A percentile compares a stretch with the other conserved stretches of the same genome.
phyloP scores from a whole-genome alignment of 2,329 filamentous ascomycete genomes.

The Periglandula ipomoeae region DNA sequence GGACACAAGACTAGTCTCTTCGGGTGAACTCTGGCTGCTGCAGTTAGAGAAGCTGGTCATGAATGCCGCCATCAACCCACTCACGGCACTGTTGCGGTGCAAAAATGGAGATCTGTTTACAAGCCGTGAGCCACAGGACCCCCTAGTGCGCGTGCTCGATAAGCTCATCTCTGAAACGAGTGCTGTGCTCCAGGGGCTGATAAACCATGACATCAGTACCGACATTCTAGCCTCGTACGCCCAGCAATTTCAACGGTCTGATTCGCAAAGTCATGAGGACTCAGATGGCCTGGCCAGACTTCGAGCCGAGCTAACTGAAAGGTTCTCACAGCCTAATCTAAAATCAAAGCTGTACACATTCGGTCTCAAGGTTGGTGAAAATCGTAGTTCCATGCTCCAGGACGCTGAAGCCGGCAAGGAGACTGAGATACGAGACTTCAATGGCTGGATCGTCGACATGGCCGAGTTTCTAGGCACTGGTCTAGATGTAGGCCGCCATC shows the following conservation, averaged over 20 bases:
- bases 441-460: constrained; percentile 47
- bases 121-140: constrained; percentile 18
- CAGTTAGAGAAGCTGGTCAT: constrained; percentile 83
- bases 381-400: constrained; percentile 55
- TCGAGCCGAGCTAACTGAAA: constrained; percentile 3
- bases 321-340: constrained; percentile 35
- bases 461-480: constrained; percentile 27
- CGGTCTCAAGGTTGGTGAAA: constrained; percentile 39
- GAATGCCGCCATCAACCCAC: constrained; percentile 73
- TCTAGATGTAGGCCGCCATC: constrained; percentile 29
- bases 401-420: constrained; percentile 40
- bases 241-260: not conserved
- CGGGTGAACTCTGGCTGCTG: constrained; percentile 39
- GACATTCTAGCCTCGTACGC: constrained; percentile 24
- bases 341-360: constrained; percentile 36
- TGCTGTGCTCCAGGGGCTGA: constrained; percentile 59
- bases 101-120: constrained; percentile 69
- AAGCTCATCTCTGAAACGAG: constrained; percentile 66
- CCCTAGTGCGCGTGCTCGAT: constrained; percentile 53
- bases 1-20: constrained; percentile 27
- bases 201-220: constrained; percentile 44
- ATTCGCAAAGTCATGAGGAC: not conserved
- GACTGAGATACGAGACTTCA: constrained; percentile 51
- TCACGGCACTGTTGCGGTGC: constrained; percentile 70
- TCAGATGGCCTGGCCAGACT: not conserved